A percentile compares a stretch with the other conserved stretches of the same genome.
Conservation (phyloP, 2,329 filamentous ascomycete species). For the Zelopaecilomyces penicillatus region DNA sequence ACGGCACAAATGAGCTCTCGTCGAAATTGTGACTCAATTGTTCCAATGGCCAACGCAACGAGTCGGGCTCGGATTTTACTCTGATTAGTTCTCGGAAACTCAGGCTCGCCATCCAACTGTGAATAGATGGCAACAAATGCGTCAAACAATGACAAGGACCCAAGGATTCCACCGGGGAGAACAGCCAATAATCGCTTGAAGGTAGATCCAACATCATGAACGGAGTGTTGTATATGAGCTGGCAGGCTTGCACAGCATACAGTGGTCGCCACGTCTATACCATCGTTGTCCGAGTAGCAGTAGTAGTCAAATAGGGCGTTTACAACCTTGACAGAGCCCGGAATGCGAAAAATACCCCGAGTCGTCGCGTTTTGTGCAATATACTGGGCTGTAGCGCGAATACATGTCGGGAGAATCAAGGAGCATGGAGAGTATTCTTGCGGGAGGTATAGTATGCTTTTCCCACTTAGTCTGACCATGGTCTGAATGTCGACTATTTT, state of each 20-base stretch:
- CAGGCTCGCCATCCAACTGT: slow-evolving; percentile 43
- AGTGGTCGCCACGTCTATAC: slow-evolving; percentile 45
- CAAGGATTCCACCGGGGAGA: slow-evolving; percentile 58
- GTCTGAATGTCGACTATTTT: slow-evolving; percentile 45
- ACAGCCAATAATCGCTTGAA: slow-evolving; percentile 59
- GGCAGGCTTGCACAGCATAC: slow-evolving; percentile 53
- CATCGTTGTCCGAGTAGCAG: slow-evolving; percentile 38
- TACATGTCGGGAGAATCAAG: slow-evolving; percentile 54
- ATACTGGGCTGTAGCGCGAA: slow-evolving; percentile 58
- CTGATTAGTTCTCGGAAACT: slow-evolving; percentile 44
- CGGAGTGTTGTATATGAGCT: slow-evolving; percentile 47
- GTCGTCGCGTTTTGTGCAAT: slow-evolving; percentile 48
- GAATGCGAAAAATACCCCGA: slow-evolving; percentile 54
- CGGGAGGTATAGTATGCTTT: slow-evolving; percentile 53
- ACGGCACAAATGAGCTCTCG: slow-evolving; percentile 59
- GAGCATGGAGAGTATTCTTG: slow-evolving; percentile 48
- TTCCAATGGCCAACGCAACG: slow-evolving; percentile 54
- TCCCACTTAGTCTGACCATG: slow-evolving; percentile 56
- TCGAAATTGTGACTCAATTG: slow-evolving; percentile 50
- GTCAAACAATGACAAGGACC: slow-evolving; percentile 53
- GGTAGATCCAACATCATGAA: slow-evolving; percentile 58
- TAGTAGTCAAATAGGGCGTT: slow-evolving; percentile 57
- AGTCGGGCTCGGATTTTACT: slow-evolving; percentile 53
- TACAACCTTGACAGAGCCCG: slow-evolving; percentile 50
- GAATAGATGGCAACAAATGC: slow-evolving; percentile 52